Evolutionary conservation across 1,284 basidiomycete species (phyloP).

Genomic region (Rhodofomes roseus): DNA sequence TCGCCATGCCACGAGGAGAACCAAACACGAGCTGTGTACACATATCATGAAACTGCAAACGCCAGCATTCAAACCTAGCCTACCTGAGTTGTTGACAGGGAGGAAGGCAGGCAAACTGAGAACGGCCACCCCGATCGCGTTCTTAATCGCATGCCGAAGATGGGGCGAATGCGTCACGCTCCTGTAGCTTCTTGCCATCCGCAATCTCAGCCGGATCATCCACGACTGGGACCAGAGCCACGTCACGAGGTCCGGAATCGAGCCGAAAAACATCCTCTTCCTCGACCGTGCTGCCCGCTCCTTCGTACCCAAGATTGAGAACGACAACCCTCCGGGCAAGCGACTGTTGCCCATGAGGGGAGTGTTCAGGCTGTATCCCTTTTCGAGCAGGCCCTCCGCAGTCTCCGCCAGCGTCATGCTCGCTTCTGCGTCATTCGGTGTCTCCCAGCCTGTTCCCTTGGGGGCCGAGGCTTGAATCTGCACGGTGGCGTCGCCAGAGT

Average conservation of each 20-base stretch:
- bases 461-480: slow-evolving; percentile 13
- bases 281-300: slow-evolving; percentile 7
- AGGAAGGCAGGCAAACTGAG: slow-evolving; percentile 44
- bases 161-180: slow-evolving; percentile 38
- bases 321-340: slow-evolving; percentile 1
- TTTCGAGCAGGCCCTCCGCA: slow-evolving; percentile 25
- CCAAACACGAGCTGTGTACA: slow-evolving; percentile 34
- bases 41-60: not conserved
- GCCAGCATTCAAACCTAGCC: not conserved
- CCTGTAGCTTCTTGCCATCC: slow-evolving; percentile 31
- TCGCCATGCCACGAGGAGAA: slow-evolving; percentile 38
- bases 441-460: slow-evolving; percentile 11
- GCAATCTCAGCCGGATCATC: slow-evolving; percentile 31
- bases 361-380: slow-evolving; percentile 5
- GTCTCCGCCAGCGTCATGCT: slow-evolving; percentile 25
- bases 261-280: slow-evolving; percentile 1
- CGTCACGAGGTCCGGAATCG: not conserved
- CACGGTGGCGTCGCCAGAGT: slow-evolving; percentile 31
- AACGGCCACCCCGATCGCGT: slow-evolving; percentile 41
- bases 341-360: not conserved
- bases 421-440: slow-evolving; percentile 16
- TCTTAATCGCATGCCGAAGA: slow-evolving; percentile 44
- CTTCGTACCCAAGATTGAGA: not conserved
- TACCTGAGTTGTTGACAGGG: slow-evolving; percentile 33
- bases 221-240: slow-evolving; percentile 33